phyloP scores from a whole-genome alignment of 1,139 yeast species.

The Kluyveromyces marxianus region DNA sequence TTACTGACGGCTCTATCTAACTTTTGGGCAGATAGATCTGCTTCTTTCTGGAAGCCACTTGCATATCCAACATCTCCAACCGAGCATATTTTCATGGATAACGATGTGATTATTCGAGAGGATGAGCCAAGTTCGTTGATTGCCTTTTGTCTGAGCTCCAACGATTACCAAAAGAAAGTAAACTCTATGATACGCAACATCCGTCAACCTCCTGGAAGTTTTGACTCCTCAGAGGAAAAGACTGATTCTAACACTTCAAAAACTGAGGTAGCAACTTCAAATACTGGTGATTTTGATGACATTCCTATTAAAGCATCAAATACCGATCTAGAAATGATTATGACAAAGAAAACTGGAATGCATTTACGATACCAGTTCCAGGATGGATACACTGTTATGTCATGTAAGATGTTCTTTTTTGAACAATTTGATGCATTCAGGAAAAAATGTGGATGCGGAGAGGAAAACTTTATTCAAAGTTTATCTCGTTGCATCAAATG shows the following conservation, averaged over 20 bases:
- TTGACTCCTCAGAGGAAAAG: conserved; percentile 5
- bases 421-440: conserved; percentile 96
- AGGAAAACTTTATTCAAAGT: conserved; percentile 75
- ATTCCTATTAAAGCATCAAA: conserved; percentile 6
- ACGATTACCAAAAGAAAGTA: conserved; percentile 70
- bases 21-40: conserved; percentile 97
- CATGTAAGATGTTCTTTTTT: conserved; percentile 90
- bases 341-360: conserved; percentile 78
- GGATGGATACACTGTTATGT: conserved; percentile 73
- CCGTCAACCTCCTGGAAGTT: conserved; percentile 6
- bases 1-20: conserved; percentile 76
- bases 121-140: conserved; percentile 95
- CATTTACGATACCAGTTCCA: conserved; percentile 88
- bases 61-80: conserved; percentile 72
- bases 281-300: conserved; percentile 4
- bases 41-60: conserved; percentile 91
- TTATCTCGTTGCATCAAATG: conserved; percentile 88
- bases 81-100: conserved; percentile 91
- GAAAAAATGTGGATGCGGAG: conserved; percentile 63
- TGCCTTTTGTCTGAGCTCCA: conserved; percentile 82
- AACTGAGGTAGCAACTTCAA: conserved; percentile 3
- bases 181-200: conserved; percentile 2
- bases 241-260: conserved; percentile 9
- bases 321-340: conserved; percentile 46
- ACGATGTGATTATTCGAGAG: conserved; percentile 88